Evolutionary conservation across 768 basidiomycete genomes (phyloP).

Genomic region (Suillus luteus): DNA sequence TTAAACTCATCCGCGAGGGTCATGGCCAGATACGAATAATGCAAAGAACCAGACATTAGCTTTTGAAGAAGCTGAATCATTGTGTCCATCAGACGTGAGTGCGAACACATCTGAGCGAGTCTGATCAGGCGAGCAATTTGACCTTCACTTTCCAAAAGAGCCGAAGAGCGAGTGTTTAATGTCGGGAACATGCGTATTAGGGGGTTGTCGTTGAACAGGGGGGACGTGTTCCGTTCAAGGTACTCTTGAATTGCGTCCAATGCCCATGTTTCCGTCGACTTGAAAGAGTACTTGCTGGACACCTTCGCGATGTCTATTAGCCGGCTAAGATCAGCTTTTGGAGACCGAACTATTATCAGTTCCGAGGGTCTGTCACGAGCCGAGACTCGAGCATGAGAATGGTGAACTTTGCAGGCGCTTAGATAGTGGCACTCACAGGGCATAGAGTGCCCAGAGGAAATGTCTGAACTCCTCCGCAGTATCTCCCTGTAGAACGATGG

Average conservation of each 20-base stretch:
- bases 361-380: constrained; percentile 57
- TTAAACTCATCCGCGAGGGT: constrained; percentile 70
- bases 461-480: constrained; percentile 65
- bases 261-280: constrained; percentile 72
- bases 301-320: constrained; percentile 66
- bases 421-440: constrained; percentile 49
- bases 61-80: constrained; percentile 60
- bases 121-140: constrained; percentile 62
- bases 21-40: constrained; percentile 75
- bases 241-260: constrained; percentile 72
- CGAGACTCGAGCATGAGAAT: constrained; percentile 5
- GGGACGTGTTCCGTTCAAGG: constrained; percentile 58
- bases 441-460: constrained; percentile 79
- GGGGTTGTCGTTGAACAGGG: constrained; percentile 47
- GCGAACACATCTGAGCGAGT: constrained; percentile 68
- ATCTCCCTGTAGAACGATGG: constrained; percentile 65
- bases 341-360: constrained; percentile 47
- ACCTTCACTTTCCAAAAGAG: constrained; percentile 41
- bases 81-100: constrained; percentile 58
- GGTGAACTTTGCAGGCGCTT: background rate
- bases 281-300: constrained; percentile 76
- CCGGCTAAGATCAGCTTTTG: constrained; percentile 51
- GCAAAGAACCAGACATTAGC: constrained; percentile 61
- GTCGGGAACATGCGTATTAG: constrained; percentile 26
- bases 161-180: constrained; percentile 33